phyloP scores from a whole-genome alignment of 305 asterid species.

The Fraxinus albicans region DNA sequence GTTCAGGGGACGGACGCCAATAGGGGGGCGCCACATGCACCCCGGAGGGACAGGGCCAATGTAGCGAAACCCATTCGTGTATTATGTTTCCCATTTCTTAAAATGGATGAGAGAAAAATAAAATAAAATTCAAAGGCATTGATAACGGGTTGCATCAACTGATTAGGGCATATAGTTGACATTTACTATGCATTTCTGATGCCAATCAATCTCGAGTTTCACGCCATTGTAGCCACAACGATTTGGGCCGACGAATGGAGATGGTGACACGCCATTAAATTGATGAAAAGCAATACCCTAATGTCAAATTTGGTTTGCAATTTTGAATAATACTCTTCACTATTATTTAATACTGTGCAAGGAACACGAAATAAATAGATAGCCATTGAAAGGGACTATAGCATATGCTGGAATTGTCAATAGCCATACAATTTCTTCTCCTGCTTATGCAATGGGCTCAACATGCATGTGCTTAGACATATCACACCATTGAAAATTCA shows the following conservation, averaged over 20 bases:
- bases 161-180: neutral
- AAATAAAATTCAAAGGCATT: neutral
- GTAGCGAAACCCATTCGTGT: neutral
- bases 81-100: neutral
- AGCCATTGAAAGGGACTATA: conserved; percentile 37
- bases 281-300: conserved; percentile 31
- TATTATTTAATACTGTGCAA: neutral
- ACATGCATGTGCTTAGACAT: conserved; percentile 1
- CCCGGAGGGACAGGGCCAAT: neutral
- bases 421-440: conserved; percentile 25
- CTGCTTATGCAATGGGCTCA: neutral
- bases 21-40: neutral
- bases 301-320: neutral
- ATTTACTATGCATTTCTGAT: neutral
- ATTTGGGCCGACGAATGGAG: conserved; percentile 43
- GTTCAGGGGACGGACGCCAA: neutral
- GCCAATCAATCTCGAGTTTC: conserved; percentile 3
- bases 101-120: neutral
- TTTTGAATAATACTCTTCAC: neutral
- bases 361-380: conserved; percentile 32
- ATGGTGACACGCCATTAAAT: conserved; percentile 50
- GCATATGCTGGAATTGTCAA: conserved; percentile 17
- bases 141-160: neutral
- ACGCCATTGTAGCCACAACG: conserved; percentile 37
- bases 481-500: neutral